Conservation (phyloP, 331 rosid genomes). For the Malus hybrid region DNA sequence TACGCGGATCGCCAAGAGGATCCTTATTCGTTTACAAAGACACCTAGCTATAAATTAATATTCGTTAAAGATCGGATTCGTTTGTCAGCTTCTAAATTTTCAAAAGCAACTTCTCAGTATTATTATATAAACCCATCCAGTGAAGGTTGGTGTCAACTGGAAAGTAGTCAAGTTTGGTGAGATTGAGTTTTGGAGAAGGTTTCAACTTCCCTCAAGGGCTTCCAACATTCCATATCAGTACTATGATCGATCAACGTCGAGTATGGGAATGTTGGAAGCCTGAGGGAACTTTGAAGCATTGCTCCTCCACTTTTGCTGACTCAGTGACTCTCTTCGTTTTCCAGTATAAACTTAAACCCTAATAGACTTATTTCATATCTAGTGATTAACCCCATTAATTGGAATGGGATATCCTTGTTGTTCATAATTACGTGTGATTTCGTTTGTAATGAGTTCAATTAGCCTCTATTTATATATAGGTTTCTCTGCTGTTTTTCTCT, state of each 20-base stretch:
- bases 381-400: too few relatives aligned
- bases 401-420: neutral
- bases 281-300: neutral
- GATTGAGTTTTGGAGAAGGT: neutral
- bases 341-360: too few relatives aligned
- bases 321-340: too few relatives aligned
- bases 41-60: neutral
- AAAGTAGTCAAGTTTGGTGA: neutral
- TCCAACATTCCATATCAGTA: neutral
- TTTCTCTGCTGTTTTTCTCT: neutral
- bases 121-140: neutral
- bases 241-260: neutral
- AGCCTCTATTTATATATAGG: neutral
- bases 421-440: neutral
- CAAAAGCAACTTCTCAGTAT: neutral
- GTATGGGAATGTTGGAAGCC: neutral
- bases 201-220: conserved; percentile 3
- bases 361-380: neutral
- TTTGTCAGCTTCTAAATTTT: neutral
- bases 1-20: too few relatives aligned
- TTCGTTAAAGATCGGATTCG: neutral
- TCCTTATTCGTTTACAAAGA: too few relatives aligned
- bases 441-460: too few relatives aligned
- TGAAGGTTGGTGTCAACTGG: neutral
- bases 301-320: neutral